Evolutionary conservation across 2,329 filamentous ascomycete species (phyloP).

Genomic region (Cladosporium sp.): DNA sequence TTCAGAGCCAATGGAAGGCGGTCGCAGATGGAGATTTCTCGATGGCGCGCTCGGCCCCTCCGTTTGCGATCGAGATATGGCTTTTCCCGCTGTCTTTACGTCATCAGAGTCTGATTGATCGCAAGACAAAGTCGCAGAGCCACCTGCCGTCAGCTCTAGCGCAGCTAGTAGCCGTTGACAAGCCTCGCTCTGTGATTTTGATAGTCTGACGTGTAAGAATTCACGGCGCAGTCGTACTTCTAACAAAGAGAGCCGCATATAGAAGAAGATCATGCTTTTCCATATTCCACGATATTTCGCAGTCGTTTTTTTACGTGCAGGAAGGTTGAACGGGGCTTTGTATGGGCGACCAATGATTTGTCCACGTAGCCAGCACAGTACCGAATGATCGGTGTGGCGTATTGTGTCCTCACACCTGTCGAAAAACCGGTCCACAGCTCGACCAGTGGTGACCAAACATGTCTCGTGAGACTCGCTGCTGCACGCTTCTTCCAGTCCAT

Average conservation of each 20-base stretch:
- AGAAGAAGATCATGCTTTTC: slow-evolving; percentile 9
- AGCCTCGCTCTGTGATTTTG: background rate
- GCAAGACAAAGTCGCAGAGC: background rate
- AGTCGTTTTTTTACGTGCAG: slow-evolving; percentile 1
- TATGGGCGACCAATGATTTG: slow-evolving; percentile 9
- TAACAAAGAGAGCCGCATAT: slow-evolving; percentile 1
- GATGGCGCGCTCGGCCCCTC: too few relatives aligned
- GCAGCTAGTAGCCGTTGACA: background rate
- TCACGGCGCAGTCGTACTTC: background rate
- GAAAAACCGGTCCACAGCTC: slow-evolving; percentile 10
- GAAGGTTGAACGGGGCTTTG: slow-evolving; percentile 10
- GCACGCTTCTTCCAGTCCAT: background rate
- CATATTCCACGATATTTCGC: slow-evolving; percentile 7
- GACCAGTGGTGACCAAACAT: slow-evolving; percentile 1
- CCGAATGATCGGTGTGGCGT: slow-evolving; percentile 9
- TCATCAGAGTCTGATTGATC: background rate
- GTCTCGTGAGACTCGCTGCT: slow-evolving; percentile 6
- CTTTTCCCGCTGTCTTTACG: background rate
- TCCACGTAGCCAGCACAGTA: slow-evolving; percentile 9
- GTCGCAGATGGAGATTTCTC: too few relatives aligned
- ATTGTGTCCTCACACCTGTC: slow-evolving; percentile 9
- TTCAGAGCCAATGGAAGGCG: too few relatives aligned
- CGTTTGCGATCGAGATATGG: too few relatives aligned
- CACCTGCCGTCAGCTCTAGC: background rate
- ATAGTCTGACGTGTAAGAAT: background rate